Evolutionary conservation across 1,139 yeast species (phyloP).

Genomic region (Geotrichum phurueaensis): DNA sequence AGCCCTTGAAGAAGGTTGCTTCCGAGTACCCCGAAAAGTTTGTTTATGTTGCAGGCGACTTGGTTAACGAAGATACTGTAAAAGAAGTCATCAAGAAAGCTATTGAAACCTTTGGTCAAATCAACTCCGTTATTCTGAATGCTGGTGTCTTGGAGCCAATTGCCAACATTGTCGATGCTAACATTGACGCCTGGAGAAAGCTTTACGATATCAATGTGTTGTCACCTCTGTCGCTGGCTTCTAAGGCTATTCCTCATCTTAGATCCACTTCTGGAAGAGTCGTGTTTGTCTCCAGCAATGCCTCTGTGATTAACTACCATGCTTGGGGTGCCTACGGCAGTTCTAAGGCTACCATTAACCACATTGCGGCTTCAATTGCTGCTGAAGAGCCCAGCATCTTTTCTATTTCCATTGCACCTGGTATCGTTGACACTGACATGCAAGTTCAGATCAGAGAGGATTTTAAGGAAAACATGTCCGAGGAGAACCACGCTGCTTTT

Average conservation of each 20-base stretch:
- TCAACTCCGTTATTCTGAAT: slow-evolving; percentile 71
- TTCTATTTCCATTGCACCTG: slow-evolving; percentile 78
- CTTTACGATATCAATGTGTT: slow-evolving; percentile 75
- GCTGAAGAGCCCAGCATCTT: slow-evolving; percentile 57
- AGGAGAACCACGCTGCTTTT: slow-evolving; percentile 52
- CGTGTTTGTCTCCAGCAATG: slow-evolving; percentile 82
- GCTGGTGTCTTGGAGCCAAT: slow-evolving; percentile 90
- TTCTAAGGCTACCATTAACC: slow-evolving; percentile 85
- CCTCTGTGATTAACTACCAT: slow-evolving; percentile 52
- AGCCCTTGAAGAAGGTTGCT: slow-evolving; percentile 41
- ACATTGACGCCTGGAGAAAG: slow-evolving; percentile 52
- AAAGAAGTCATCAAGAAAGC: slow-evolving; percentile 46
- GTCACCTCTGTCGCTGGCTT: slow-evolving; percentile 61
- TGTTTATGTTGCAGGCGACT: slow-evolving; percentile 52
- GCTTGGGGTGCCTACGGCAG: slow-evolving; percentile 92
- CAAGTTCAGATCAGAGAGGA: slow-evolving; percentile 66
- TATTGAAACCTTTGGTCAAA: slow-evolving; percentile 47
- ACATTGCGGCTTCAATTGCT: slow-evolving; percentile 59
- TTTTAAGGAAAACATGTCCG: slow-evolving; percentile 51
- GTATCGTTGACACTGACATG: slow-evolving; percentile 88
- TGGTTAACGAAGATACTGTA: slow-evolving; percentile 43
- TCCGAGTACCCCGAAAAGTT: slow-evolving; percentile 16
- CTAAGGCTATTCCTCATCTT: slow-evolving; percentile 51
- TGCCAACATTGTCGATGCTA: slow-evolving; percentile 45
- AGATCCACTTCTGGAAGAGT: slow-evolving; percentile 53